These are phyloP conservation scores for Penicillium sp. DNA, from an alignment of 2,329 filamentous ascomycete genomes.

Conservation along the genomic window DNA sequence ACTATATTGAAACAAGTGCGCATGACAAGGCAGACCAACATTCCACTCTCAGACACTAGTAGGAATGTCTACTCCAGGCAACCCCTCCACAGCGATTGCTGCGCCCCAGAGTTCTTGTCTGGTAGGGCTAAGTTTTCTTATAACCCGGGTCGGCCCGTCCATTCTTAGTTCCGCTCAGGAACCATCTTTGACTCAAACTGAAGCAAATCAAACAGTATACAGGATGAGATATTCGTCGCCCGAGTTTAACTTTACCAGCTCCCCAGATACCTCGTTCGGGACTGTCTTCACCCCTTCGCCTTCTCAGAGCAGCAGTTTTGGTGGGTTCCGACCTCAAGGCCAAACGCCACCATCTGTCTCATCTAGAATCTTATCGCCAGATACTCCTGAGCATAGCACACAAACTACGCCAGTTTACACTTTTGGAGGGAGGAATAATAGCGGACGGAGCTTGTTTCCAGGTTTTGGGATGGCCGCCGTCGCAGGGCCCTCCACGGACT, in stretches of 20 bases:
- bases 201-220: not conserved
- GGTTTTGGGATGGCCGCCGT: too few species aligned
- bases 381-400: not conserved
- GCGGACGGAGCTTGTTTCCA: too few species aligned
- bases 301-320: not conserved
- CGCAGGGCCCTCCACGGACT: not conserved
- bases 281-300: not conserved
- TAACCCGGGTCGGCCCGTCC: not conserved
- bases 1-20: not conserved
- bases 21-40: not conserved
- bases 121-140: not conserved
- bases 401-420: too few species aligned
- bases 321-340: not conserved
- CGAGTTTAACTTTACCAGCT: not conserved
- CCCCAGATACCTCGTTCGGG: not conserved
- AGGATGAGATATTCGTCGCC: not conserved
- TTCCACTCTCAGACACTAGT: not conserved
- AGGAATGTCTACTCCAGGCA: not conserved
- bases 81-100: not conserved
- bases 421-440: not conserved
- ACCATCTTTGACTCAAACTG: not conserved
- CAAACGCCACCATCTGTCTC: not conserved
- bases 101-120: not conserved
- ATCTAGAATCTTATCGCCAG: not conserved
- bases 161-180: not conserved